Evolutionary conservation across 495 filamentous ascomycete genomes (phyloP), one percentile per base, ranked within the genome.

Genomic region (Xylaria longipes): DNA sequence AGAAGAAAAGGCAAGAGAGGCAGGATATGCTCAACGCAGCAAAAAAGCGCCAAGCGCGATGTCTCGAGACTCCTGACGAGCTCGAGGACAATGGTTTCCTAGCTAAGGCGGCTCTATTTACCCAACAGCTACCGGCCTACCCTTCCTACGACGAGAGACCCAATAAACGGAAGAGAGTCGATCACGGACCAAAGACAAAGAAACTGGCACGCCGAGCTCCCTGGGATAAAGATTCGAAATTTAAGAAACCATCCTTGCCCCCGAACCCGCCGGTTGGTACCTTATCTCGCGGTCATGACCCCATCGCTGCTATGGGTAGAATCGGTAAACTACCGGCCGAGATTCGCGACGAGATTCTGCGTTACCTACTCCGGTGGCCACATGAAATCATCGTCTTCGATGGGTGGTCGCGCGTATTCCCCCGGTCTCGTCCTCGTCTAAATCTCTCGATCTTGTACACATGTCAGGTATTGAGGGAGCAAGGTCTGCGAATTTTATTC

Each of bases 401-500:
- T 2, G 72, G 77, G 7, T 86, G 83, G 83, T 78, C 78, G 0
- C 76, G 76, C 27, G 62, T 76, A 15, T 70, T 74, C 71, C 62
- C 74, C 54, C 65, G 68, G 39, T 69, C 9, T 37, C 68, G 29
- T 20, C 80, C 64, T 65, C 46, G 56, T 3, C 60, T 79, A 6
- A 46, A 84, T 29, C 56, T 80, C 0, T 39, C 70, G 0, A 82
- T 86, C 41, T 66, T 86, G 43, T 60, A 52, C 12, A 78, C 76
- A 0, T 82, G 80, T 62, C 71, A 69, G 3, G 72, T 73, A 12
- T 60, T 80, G 15, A 68, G 63, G 1, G 12, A 48, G 1, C 79
- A 84, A 62, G 84, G 78, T 6, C 60, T 73, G 1, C 73, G 67
- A 0, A 68, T 85, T 5, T 76, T 86, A 0, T 86, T 79, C 58